Percentiles rank a stretch among this genome's conserved stretches.
Conservation (phyloP, 2,329 filamentous ascomycete genomes). For the Torrubiella hemipterigena region DNA sequence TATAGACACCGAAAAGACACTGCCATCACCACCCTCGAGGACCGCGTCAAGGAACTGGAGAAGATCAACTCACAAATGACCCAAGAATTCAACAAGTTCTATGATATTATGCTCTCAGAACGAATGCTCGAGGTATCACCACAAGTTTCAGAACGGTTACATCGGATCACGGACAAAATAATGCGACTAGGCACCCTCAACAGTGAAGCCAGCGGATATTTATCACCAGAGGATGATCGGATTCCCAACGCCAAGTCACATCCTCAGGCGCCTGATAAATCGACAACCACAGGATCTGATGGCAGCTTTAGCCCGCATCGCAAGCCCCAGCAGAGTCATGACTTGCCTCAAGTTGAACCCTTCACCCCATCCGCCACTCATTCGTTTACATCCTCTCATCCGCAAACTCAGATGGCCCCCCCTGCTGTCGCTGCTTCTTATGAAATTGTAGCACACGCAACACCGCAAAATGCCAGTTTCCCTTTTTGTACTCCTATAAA, state of each 20-base stretch:
- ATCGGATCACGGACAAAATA: constrained; percentile 45
- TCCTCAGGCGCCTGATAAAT: not conserved
- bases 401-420: constrained; percentile 2
- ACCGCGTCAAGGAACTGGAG: constrained; percentile 57
- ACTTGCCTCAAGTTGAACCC: not conserved
- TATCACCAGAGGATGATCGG: constrained; percentile 7
- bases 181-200: constrained; percentile 38
- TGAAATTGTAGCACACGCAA: constrained; percentile 39
- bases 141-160: constrained; percentile 44
- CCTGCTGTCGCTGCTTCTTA: constrained; percentile 24
- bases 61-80: constrained; percentile 63
- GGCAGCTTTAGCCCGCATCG: constrained; percentile 1
- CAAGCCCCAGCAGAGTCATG: not conserved
- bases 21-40: constrained; percentile 62
- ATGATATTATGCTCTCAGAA: constrained; percentile 46
- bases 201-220: constrained; percentile 17
- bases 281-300: constrained; percentile 2
- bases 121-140: constrained; percentile 47
- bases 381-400: constrained; percentile 4
- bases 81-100: constrained; percentile 54
- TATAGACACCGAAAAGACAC: constrained; percentile 79
- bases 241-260: constrained; percentile 2
- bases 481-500: constrained; percentile 22
- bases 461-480: constrained; percentile 41
- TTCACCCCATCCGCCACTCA: constrained; percentile 4